Percentiles rank a stretch among this genome's conserved stretches.
phyloP scores from a whole-genome alignment of 1,284 basidiomycete species.

The Omphalotus olearius region DNA sequence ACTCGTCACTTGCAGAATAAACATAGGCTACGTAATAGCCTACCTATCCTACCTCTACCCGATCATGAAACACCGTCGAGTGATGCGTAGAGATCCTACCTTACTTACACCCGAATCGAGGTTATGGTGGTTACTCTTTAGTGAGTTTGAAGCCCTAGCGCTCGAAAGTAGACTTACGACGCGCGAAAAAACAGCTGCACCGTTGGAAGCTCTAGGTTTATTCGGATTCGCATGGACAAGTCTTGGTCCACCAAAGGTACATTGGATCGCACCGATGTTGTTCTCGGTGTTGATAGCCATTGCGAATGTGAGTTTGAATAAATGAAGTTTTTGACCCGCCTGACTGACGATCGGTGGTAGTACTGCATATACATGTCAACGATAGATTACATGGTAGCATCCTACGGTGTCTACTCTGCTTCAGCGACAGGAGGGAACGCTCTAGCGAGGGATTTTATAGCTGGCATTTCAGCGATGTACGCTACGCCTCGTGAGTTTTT shows the following conservation, averaged over 20 bases:
- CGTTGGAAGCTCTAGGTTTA: conserved; percentile 18
- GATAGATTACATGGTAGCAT: conserved; percentile 19
- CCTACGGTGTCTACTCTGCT: conserved; percentile 17
- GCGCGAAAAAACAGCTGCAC: conserved; percentile 14
- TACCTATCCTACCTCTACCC: conserved; percentile 18
- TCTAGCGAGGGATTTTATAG: conserved; percentile 18
- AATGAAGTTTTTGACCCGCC: too few species aligned
- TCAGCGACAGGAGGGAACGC: conserved; percentile 19
- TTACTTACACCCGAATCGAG: conserved; percentile 16
- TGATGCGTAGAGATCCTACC: conserved; percentile 11
- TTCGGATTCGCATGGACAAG: conserved; percentile 20
- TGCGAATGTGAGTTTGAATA: conserved; percentile 10
- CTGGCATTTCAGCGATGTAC: conserved; percentile 20
- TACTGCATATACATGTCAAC: conserved; percentile 20
- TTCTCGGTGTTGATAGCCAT: conserved; percentile 17
- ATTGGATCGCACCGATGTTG: conserved; percentile 18
- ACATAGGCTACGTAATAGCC: conserved; percentile 18
- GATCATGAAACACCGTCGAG: conserved; percentile 13
- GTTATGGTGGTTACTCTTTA: conserved; percentile 17
- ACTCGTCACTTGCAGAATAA: conserved; percentile 10
- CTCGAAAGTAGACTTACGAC: too few species aligned
- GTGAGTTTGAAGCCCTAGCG: too few species aligned
- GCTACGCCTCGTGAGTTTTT: conserved; percentile 14
- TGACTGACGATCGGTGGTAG: too few species aligned
- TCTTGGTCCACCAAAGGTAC: conserved; percentile 15